Percentiles rank a stretch among this genome's conserved stretches.
phyloP scores from a whole-genome alignment of 257 asterid genomes.

The Solanum clarkiae region DNA sequence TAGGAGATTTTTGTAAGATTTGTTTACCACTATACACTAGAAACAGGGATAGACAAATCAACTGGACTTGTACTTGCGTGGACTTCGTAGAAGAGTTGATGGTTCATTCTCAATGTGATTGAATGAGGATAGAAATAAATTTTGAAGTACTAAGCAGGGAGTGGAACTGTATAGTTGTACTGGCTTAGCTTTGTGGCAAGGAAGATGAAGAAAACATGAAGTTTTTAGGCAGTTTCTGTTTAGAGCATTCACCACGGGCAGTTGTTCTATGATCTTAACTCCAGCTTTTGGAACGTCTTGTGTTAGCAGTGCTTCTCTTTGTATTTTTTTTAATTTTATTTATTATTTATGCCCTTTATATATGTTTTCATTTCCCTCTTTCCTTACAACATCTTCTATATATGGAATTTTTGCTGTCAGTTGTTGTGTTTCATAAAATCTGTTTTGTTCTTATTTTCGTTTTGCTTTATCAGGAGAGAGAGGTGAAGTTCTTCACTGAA shows the following conservation, averaged over 20 bases:
- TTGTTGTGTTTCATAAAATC: background rate
- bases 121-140: background rate
- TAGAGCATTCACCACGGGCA: background rate
- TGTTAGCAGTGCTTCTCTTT: background rate
- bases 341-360: background rate
- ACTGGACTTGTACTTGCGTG: background rate
- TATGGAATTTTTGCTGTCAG: background rate
- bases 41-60: background rate
- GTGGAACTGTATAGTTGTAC: background rate
- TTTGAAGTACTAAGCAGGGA: background rate
- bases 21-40: background rate
- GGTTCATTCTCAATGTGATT: background rate
- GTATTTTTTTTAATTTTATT: background rate
- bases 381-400: background rate
- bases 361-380: background rate
- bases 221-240: background rate
- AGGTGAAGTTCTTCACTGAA: conserved; percentile 96
- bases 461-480: conserved; percentile 60
- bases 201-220: background rate
- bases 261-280: background rate
- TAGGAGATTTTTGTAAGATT: background rate
- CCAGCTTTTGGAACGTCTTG: background rate
- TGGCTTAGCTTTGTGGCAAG: background rate
- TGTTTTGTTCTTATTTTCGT: background rate
- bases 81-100: background rate